Evolutionary conservation across 768 basidiomycete genomes (phyloP).

Genomic region (Asterophora parasitica): DNA sequence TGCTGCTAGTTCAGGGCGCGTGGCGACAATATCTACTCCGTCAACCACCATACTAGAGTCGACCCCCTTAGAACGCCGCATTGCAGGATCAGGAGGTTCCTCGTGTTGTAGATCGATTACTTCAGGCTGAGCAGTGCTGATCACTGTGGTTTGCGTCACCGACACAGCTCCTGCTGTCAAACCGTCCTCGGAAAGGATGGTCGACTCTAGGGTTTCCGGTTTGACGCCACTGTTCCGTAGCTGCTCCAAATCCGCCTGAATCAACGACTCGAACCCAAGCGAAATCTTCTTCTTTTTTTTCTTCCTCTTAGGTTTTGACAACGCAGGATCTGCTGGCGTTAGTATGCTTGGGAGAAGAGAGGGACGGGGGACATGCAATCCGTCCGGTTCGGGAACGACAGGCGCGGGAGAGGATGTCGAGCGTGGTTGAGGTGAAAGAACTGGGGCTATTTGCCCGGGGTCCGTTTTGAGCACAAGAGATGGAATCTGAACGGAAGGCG

Average conservation of each 20-base stretch:
- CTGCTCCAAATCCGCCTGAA: slow-evolving; percentile 16
- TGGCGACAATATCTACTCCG: not conserved
- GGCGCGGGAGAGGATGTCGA: not conserved
- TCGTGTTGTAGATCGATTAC: slow-evolving; percentile 4
- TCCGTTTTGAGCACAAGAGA: not conserved
- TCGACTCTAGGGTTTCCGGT: slow-evolving; percentile 5
- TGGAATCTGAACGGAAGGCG: not conserved
- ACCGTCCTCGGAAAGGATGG: not conserved
- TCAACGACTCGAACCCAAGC: slow-evolving; percentile 9
- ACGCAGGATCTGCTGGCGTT: not conserved
- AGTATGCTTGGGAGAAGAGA: not conserved
- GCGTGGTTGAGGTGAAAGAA: not conserved
- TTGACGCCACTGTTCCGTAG: slow-evolving; percentile 12
- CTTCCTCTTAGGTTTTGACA: slow-evolving; percentile 4
- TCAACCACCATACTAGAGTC: not conserved
- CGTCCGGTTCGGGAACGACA: not conserved
- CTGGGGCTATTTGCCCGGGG: not conserved
- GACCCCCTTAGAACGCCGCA: not conserved
- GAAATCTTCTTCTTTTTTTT: slow-evolving; percentile 14
- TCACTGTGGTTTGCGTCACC: not conserved
- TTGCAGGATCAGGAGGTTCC: not conserved
- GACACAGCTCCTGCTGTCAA: not conserved
- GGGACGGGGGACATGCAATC: not conserved
- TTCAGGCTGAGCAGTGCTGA: not conserved
- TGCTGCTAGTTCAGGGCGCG: not conserved